Base-by-base conservation (phyloP, 2,329 filamentous ascomycete species). In the Myotisia sp. region DNA sequence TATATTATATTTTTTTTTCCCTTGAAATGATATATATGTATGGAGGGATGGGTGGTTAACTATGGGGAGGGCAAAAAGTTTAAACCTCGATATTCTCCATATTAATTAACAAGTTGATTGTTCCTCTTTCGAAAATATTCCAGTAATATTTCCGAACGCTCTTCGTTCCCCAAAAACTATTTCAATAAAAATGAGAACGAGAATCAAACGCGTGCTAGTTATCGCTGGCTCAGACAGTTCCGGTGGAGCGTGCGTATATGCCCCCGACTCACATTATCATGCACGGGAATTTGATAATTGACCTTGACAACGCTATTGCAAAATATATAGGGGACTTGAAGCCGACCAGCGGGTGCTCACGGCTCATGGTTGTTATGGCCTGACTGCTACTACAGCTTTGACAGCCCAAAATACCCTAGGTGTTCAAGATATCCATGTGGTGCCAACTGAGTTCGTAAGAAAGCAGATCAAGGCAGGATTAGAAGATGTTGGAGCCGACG, bases 331-430 rank as follows among this genome's bases (percentile, higher is more conserved):
- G 37, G 90, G 87, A 33, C 73, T 98, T 21, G 87, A 98, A 58
- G 90, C 87, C 24, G 87, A 95, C 54, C 86, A 95, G 53, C 92
- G 93, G 55, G 85, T 92, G 41, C 79, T 93, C 40, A 80, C 85
- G 28, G 83, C 82, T 12, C 85, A 95, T 70, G 77, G 79, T 39
- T 90, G 82, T 61, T 95, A 95, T 66, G 85, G 84, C 39, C 92
- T 94, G 76, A 94, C 87, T 33, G 84, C 86, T 14, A 94, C 87
- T 6, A 92, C 87, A 9, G 87, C 87, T 13, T 64, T 98, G 51
- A 98, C 90, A n/a, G 86, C 84, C 10, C 90, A 95, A 53, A 93
- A 95, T 58, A 98, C 90, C 0, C 67, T 71, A 34, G 84, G 84
- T 3, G 85, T 95, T 9, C 67, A 74, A 41, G 83, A 70, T 43